These are phyloP conservation scores for Thozetella sp. DNA, from an alignment of 495 filamentous ascomycete genomes.

Conservation along the genomic window DNA sequence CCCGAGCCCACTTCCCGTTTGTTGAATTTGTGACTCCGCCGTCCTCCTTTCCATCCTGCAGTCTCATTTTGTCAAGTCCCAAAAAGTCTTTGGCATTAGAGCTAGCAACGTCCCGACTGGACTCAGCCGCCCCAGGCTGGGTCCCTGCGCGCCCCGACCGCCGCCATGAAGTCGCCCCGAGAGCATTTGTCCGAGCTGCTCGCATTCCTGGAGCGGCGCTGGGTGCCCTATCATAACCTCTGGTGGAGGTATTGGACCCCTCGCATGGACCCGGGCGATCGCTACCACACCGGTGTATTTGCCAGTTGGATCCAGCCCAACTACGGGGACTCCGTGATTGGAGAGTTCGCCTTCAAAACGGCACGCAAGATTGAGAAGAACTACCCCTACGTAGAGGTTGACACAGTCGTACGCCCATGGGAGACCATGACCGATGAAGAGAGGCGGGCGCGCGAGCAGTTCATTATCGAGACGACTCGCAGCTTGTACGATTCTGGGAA, in stretches of 20 bases:
- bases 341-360: neutral
- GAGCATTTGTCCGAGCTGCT: too few relatives aligned
- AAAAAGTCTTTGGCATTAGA: too few relatives aligned
- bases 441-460: neutral
- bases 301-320: too few relatives aligned
- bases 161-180: too few relatives aligned
- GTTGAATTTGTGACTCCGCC: too few relatives aligned
- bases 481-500: conserved; percentile 12
- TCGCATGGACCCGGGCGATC: conserved; percentile 9
- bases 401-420: conserved; percentile 5
- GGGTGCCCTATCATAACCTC: conserved; percentile 11
- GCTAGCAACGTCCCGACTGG: too few relatives aligned
- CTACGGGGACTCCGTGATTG: conserved; percentile 6
- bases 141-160: too few relatives aligned
- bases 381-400: conserved; percentile 15
- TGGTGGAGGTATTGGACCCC: conserved; percentile 19
- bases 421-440: conserved; percentile 1
- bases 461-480: conserved; percentile 8
- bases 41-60: too few relatives aligned
- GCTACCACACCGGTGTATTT: conserved; percentile 14
- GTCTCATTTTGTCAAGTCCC: too few relatives aligned
- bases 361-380: conserved; percentile 13
- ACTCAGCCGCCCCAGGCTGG: too few relatives aligned
- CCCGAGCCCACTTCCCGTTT: too few relatives aligned
- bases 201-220: too few relatives aligned